Evolutionary conservation across 1,139 yeast species (phyloP), one percentile per base, ranked within the genome.

Genomic region (Entelexis sorbosivorans): DNA sequence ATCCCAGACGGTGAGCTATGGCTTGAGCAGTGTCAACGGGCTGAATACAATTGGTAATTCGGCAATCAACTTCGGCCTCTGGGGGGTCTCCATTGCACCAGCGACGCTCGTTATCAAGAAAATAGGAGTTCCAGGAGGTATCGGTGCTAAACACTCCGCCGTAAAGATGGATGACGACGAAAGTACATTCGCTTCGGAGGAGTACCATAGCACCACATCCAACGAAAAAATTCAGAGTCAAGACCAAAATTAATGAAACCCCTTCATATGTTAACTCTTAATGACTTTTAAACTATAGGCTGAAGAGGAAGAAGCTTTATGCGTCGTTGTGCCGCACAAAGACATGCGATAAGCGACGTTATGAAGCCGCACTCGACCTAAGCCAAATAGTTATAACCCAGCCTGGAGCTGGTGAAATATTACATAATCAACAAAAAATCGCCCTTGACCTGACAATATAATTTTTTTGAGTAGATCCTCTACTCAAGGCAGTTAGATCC

Each of bases 51-150:
- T 53, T 16, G 56, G 56, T 5, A 47, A 43, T 28, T 53, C 56
- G 2, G 56, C 56, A 11, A 53, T 53, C 17, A 53, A 53, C 38
- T 53, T 53, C n/a, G 56, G 56, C 2, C 44, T 53, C 5, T 48
- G 53, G 56, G 56, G 56, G 2, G 24, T 49, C 16, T 19, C 53
- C 2, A 44, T 53, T 10, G 34, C 31, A 3, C 38, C 46, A 1
- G 36, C 50, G 3, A 6, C 40, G 1, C 20, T 47, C 10, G 45
- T 51, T n/a, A 35, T 51, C 5, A 28, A 32, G 28, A 51, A 46
- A 26, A 51, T 51, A n/a, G 54, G 54, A 5, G 42, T 46, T 10
- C 29, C 16, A 4, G 54, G 52, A 1, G 54, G 54, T 9, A 22
- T 44, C 9, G 47, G 47, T 5, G 16, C 45, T 2, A 22, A 14